phyloP scores from a whole-genome alignment of 139 green algal genomes.

The Chlorella sp. region DNA sequence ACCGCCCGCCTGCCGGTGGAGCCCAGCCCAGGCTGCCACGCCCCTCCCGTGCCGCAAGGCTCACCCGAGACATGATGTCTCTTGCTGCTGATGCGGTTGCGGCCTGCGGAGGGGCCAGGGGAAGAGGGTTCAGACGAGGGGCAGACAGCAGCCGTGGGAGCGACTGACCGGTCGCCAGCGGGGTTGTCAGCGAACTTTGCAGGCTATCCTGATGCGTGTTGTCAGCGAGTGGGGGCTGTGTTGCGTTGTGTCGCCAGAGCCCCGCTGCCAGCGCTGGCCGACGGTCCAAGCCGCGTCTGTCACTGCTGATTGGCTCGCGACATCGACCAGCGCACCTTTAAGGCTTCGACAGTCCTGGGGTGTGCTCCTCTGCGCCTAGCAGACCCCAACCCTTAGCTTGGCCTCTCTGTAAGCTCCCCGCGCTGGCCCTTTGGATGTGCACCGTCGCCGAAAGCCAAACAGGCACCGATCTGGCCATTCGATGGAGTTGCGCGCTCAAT shows the following conservation, averaged over 20 bases:
- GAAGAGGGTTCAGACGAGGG: constrained; percentile 1
- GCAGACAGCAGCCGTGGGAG: neutral
- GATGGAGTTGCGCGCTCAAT: no score
- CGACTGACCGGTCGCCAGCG: neutral
- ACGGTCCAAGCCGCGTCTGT: neutral
- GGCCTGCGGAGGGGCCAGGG: neutral
- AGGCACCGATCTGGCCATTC: no score
- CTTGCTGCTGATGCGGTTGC: neutral
- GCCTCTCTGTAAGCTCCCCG: no score
- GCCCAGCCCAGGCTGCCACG: neutral
- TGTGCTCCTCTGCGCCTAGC: no score
- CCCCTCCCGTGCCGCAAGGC: neutral
- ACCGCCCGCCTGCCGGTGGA: neutral
- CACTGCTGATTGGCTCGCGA: neutral
- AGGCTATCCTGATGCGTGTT: constrained; percentile 18
- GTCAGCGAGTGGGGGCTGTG: neutral
- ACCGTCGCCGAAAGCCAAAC: no score
- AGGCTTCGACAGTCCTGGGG: no score
- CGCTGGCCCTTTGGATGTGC: no score
- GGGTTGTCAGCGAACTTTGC: constrained; percentile 37
- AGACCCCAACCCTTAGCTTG: no score
- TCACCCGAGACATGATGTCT: constrained; percentile 24
- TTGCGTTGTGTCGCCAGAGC: constrained; percentile 4
- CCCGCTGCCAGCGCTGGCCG: neutral
- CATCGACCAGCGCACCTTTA: neutral